Base-by-base conservation (phyloP, 208 protist species). In the Trypanosoma vivax region DNA sequence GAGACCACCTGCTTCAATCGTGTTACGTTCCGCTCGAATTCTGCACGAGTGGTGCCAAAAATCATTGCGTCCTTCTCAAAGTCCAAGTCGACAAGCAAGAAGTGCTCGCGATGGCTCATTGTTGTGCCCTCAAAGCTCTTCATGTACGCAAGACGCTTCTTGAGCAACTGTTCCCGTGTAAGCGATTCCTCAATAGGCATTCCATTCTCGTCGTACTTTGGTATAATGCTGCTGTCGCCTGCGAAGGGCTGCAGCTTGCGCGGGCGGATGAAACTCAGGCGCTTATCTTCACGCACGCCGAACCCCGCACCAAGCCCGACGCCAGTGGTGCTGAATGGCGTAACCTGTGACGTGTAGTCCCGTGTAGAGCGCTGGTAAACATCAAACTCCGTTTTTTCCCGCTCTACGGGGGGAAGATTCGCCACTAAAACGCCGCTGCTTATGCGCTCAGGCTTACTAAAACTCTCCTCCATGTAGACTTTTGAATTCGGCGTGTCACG, bases 1-100 rank as follows among this genome's bases (percentile, higher is more conserved):
- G 74, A 61, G 37, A 94, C 88, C 21, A 90, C 80, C 19, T 89
- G 69, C 48, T 88, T 88, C 40, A 94, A 63, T 41, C 73, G 73
- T 10, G 61, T 73, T 5, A 94, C 83, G 45, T 94, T 94, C 23
- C 50, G 63, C 58, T 89, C 80, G 39, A 94, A 94, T 49, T 91
- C 83, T 37, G 85, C 83, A 11, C 77, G 70, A 2, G 79, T 90
- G 45, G 66, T 77, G 23, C 87, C 87, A 61, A 91, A 88, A 11
- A 94, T 60, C 34, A 85, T 62, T 19, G 83, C 66, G 52, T 94
- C 87, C 60, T 86, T 94, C 27, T 86, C 71, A 51, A 88, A 90
- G 64, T 94, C 87, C 5, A 94, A 65, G 45, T 94, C 87, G 1
- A 77, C 80, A n/a, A 94, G 65, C n/a, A 94, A 56, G 52, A 90